Base-by-base conservation (phyloP, 495 filamentous ascomycete genomes). In the Pseudomonodictys pantanalensis region DNA sequence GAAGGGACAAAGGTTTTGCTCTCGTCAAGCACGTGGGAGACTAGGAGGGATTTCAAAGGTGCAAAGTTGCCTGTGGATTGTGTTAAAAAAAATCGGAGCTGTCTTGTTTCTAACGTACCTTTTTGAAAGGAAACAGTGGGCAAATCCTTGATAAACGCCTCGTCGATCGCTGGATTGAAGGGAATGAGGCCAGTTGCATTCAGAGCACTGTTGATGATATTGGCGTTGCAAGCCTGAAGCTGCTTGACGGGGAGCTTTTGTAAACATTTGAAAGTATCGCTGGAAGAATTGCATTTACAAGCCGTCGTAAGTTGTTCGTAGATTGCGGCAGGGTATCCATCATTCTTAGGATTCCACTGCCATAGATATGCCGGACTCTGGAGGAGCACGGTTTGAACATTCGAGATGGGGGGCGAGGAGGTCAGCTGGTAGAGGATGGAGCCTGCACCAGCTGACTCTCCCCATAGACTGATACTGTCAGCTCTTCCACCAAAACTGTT, bases 401-500 rank as follows among this genome's bases (percentile, higher is more conserved):
- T 45, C n/a, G n/a, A 18, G 32, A 35, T 35, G 32, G 32, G 32
- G 15, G 32, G 32, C 32, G 32, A 35, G n/a, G n/a, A 17, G n/a
- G 22, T 45, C n/a, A 45, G 42, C n/a, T 88, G 86, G 62, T 88
- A 83, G 69, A 88, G 72, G 53, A 86, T 78, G 15, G 78, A 79
- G 1, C 81, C 83, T 6, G 71, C 88, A 20, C 87, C 88, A 2
- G 87, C 86, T 9, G 82, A 86, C 60, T 87, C 78, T 17, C 88
- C 87, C 55, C 82, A 78, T 2, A 88, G 75, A 2, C 85, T 88
- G 25, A 89, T 79, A 25, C 77, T 71, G 8, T 71, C 58, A 0
- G 81, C 78, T 63, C 89, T 78, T n/a, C 88, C 88, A 11, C 88
- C 88, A 62, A 91, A 90, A 8, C 76, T 71, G 43, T 71, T 65